Evolutionary conservation across 2,329 filamentous ascomycete species (phyloP), one percentile per base, ranked within the genome.

Genomic region (Colletotrichum magnum): DNA sequence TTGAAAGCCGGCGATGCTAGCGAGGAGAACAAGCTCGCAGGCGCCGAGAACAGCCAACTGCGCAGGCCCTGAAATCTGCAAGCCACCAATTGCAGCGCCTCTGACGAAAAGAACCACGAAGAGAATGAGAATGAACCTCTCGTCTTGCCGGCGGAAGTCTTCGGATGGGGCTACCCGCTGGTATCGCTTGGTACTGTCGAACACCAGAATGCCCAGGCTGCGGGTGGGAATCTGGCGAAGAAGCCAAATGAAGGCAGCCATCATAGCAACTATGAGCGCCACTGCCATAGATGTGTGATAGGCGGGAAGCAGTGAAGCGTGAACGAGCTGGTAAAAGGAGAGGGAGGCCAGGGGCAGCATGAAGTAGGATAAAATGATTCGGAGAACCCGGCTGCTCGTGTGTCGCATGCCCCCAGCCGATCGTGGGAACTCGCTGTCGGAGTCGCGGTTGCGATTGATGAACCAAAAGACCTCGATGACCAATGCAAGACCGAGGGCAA

Each of bases 331-430:
- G 75, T 93, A 95, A 72, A 93, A 87, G 6, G 92, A 93, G 57
- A 94, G 79, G 0, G 92, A 86, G 10, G 94, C 86, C 52, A 94
- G 85, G 0, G 93, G 93, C 6, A 94, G 80, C 52, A 94, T 83
- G 73, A 95, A 91, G 79, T 90, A 95, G 78, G 93, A 94, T 82
- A 93, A 92, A 6, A 93, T 86, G 67, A 94, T 86, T 28, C 92
- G 88, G 70, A 94, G 81, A 48, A 88, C 78, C 71, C 88, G 88
- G 73, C 88, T 74, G 2, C 70, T 41, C 0, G 72, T 73, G 9
- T 70, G 10, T 58, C 69, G 41, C 36, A 57, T 39, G 43, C 71
- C 54, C 41, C 52, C 43, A 21, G 52, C 26, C 47, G 58, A 57
- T 12, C 26, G 51, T 4, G 62, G 41, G 16, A 36, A 50, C 45